These are phyloP conservation scores for Globisporangium echinulatum DNA, from an alignment of 352 stramenopile genomes.

Conservation along the genomic window DNA sequence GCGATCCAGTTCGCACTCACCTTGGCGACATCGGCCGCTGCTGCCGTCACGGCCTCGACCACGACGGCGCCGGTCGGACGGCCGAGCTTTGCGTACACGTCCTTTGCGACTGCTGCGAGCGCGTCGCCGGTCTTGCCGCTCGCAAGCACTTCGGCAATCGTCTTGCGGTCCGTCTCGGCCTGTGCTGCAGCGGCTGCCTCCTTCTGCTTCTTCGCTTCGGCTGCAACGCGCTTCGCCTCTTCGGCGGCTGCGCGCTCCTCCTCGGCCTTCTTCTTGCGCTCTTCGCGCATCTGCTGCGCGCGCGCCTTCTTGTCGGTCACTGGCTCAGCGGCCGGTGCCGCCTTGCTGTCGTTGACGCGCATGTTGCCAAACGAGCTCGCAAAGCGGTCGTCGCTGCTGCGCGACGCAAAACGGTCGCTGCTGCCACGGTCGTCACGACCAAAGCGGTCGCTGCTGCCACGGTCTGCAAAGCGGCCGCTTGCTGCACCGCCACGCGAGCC, in stretches of 20 bases:
- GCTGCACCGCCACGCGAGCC: slow-evolving; percentile 11
- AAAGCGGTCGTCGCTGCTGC: slow-evolving; percentile 20
- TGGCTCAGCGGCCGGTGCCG: slow-evolving; percentile 4
- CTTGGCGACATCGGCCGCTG: slow-evolving; percentile 64
- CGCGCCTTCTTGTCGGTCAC: slow-evolving; percentile 46
- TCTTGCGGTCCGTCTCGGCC: slow-evolving; percentile 41
- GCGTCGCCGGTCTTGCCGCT: slow-evolving; percentile 63
- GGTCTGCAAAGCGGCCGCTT: slow-evolving; percentile 16
- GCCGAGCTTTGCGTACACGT: slow-evolving; percentile 39
- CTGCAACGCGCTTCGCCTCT: slow-evolving; percentile 54
- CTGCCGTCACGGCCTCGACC: slow-evolving; percentile 42
- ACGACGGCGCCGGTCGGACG: slow-evolving; percentile 38
- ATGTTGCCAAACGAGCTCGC: slow-evolving; percentile 35
- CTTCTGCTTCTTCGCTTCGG: slow-evolving; percentile 47
- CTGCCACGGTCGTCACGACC: slow-evolving; percentile 16
- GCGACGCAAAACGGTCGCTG: not conserved
- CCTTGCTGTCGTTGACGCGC: slow-evolving; percentile 28
- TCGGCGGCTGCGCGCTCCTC: slow-evolving; percentile 59
- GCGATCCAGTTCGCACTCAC: slow-evolving; percentile 77
- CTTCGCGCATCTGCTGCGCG: slow-evolving; percentile 57
- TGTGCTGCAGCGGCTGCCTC: slow-evolving; percentile 44
- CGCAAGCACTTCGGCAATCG: slow-evolving; percentile 55
- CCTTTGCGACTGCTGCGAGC: slow-evolving; percentile 43
- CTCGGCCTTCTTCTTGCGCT: slow-evolving; percentile 80
- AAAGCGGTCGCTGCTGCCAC: slow-evolving; percentile 16